Conservation (phyloP, 1,139 yeast genomes). For the Saccharomyces pastorianus region DNA sequence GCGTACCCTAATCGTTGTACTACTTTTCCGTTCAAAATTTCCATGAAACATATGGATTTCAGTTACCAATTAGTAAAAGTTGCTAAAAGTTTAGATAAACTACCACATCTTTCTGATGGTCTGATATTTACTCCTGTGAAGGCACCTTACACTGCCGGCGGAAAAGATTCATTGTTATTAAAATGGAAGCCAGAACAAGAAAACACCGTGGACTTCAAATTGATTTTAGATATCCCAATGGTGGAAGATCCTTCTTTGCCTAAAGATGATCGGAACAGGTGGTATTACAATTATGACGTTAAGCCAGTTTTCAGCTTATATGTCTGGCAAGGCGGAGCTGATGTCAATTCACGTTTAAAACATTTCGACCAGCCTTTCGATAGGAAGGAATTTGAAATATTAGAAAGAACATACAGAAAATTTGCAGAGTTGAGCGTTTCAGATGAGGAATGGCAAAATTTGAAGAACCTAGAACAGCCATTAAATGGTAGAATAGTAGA, state of each 20-base stretch:
- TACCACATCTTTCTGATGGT: conserved; percentile 90
- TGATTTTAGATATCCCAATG: conserved; percentile 57
- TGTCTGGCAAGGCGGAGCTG: conserved; percentile 71
- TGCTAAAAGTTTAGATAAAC: conserved; percentile 59
- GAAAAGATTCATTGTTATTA: conserved; percentile 66
- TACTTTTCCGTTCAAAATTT: conserved; percentile 76
- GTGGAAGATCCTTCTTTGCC: conserved; percentile 65
- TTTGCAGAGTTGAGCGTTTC: conserved; percentile 56
- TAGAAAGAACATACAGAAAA: conserved; percentile 49
- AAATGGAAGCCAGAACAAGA: conserved; percentile 98
- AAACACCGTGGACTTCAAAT: conserved; percentile 81
- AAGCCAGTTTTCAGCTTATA: conserved; percentile 60
- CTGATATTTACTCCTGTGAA: conserved; percentile 86
- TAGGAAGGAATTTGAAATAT: conserved; percentile 27
- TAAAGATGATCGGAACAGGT: conserved; percentile 62
- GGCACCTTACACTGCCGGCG: conserved; percentile 76
- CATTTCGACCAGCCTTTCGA: conserved; percentile 29
- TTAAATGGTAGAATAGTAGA: conserved; percentile 88
- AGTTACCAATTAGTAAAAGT: conserved; percentile 73
- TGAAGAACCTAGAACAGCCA: conserved; percentile 68
- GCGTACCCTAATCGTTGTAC: conserved; percentile 64
- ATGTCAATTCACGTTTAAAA: conserved; percentile 26
- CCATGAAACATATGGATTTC: conserved; percentile 79
- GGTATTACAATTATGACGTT: conserved; percentile 73
- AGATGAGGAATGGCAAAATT: conserved; percentile 73